Base-by-base conservation (phyloP, 2,329 filamentous ascomycete genomes). In the Neopestalotiopsis clavispora region DNA sequence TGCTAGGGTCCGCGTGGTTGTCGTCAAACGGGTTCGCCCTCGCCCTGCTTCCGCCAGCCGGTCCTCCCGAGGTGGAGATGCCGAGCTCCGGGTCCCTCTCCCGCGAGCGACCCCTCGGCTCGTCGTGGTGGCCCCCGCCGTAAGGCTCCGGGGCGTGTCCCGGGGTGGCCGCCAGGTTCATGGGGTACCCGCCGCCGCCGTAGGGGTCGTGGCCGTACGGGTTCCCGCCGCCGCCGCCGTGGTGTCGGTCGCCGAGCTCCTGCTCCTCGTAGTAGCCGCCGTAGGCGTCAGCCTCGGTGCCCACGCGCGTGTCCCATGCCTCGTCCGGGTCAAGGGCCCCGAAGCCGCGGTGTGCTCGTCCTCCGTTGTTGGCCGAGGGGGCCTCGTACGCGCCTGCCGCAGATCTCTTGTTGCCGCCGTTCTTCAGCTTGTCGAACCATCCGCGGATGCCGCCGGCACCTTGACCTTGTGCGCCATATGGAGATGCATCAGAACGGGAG, bases 251-350 rank as follows among this genome's bases (percentile, higher is more conserved):
- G 66, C 91, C 91, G 4, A 94, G 82, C 79, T 94, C 92, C 76
- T 92, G 89, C 81, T 94, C 92, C 78, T 95, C 93, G 76, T 93
- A 91, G 79, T 93, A 93, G 63, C 86, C 86, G 28, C 84, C 88
- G 77, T 91, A 90, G 13, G 80, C 82, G 76, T 92, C 90, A 20
- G 91, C 89, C 79, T 95, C 93, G 74, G 90, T 86, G 69, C 92
- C 92, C 4, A 97, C 93, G 69, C 92, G 85, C 71, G 92, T 82
- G 81, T 96, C 93, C 94, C 94, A 97, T 1, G 93, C 93, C 76
- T 95, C 93, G 77, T 97, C 94, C 1, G 92, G 92, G 75, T 96
- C 94, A 60, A 94, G 86, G 4, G 90, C 84, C 1, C 90, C 89
- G 78, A 92, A 91, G 28, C 89, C 89, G 67, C 87, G 80, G 67